These are phyloP conservation scores for Bipolaris oryzae DNA, from an alignment of 2,329 filamentous ascomycete species.

Conservation along the genomic window DNA sequence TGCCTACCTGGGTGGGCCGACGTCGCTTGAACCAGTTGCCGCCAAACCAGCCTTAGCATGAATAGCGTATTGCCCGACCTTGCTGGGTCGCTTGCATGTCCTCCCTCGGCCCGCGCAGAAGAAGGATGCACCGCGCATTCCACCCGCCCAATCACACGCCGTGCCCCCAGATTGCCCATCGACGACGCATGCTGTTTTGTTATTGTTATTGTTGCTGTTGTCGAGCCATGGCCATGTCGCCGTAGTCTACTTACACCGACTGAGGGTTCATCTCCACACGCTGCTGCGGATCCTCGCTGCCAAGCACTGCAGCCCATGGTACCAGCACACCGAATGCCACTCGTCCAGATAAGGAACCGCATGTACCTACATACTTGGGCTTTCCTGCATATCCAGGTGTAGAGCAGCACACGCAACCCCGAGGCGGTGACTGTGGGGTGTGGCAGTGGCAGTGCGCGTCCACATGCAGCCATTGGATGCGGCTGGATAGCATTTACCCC, in stretches of 20 bases:
- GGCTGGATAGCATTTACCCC: neutral
- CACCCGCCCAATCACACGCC: slow-evolving; percentile 7
- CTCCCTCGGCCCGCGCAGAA: slow-evolving; percentile 16
- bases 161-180: slow-evolving; percentile 3
- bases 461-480: neutral
- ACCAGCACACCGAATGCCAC: neutral
- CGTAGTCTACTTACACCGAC: slow-evolving; percentile 5
- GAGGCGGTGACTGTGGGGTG: neutral
- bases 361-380: too few species aligned
- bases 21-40: slow-evolving; percentile 19
- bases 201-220: neutral
- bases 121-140: slow-evolving; percentile 1
- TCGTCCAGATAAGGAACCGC: neutral
- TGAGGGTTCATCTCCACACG: neutral
- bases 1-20: slow-evolving; percentile 8
- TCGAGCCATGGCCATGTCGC: slow-evolving; percentile 8
- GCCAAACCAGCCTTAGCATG: slow-evolving; percentile 6
- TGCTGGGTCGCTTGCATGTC: slow-evolving; percentile 9
- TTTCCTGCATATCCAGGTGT: too few species aligned
- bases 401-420: neutral
- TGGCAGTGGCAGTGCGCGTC: neutral
- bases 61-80: slow-evolving; percentile 12
- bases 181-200: slow-evolving; percentile 10
- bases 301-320: neutral
- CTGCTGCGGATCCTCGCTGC: neutral